Evolutionary conservation across 768 basidiomycete species (phyloP).

Genomic region (Astraeus odoratus): DNA sequence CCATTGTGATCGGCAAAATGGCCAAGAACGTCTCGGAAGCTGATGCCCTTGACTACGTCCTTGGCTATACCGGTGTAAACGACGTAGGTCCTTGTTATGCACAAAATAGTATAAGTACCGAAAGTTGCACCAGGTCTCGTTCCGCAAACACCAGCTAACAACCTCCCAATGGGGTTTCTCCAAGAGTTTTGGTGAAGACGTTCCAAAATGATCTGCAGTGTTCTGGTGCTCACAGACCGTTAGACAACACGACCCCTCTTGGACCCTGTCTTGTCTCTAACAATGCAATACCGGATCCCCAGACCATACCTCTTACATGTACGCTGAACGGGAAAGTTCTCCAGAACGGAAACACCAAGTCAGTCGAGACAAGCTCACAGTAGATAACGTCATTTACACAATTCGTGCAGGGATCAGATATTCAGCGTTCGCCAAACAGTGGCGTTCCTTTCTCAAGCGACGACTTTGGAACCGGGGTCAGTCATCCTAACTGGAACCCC

Average conservation of each 20-base stretch:
- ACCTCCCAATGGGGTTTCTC: slow-evolving; percentile 81
- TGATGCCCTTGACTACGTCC: slow-evolving; percentile 79
- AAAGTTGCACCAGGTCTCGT: background rate
- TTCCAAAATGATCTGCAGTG: background rate
- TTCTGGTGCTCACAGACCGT: background rate
- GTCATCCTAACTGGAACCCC: slow-evolving; percentile 82
- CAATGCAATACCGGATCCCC: slow-evolving; percentile 56
- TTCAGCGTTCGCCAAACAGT: slow-evolving; percentile 75
- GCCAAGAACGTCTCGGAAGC: slow-evolving; percentile 75
- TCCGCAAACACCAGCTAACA: background rate
- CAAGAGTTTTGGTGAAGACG: slow-evolving; percentile 67
- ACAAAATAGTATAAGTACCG: background rate
- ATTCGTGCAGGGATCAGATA: slow-evolving; percentile 60
- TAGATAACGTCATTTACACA: background rate
- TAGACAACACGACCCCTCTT: slow-evolving; percentile 42
- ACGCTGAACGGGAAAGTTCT: slow-evolving; percentile 59
- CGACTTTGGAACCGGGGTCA: slow-evolving; percentile 74
- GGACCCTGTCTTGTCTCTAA: slow-evolving; percentile 78
- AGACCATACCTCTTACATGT: slow-evolving; percentile 53
- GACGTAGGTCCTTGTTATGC: slow-evolving; percentile 46
- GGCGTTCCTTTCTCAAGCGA: slow-evolving; percentile 76
- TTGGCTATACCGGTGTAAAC: slow-evolving; percentile 77
- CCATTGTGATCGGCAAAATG: slow-evolving; percentile 75
- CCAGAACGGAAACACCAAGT: slow-evolving; percentile 80
- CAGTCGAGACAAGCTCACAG: background rate